Conservation (phyloP, 202 grass and related monocot genomes). For the Brachypodium distachyon region DNA sequence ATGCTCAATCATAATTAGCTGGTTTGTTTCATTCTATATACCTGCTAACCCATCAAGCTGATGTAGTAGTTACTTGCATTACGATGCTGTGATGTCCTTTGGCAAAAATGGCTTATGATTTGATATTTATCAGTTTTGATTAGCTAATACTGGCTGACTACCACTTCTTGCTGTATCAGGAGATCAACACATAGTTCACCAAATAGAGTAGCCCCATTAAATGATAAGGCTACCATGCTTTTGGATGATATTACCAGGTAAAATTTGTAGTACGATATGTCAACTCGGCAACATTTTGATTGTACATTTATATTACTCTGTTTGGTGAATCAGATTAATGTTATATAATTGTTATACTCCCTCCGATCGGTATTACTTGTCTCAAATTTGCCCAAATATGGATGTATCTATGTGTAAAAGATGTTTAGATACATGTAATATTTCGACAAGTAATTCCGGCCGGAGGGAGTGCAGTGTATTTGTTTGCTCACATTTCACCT, state of each 20-base stretch:
- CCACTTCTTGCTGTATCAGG: slow-evolving; percentile 16
- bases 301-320: neutral
- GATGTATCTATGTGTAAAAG: no score
- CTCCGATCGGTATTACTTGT: no score
- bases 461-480: no score
- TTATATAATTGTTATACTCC: neutral
- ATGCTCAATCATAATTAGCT: neutral
- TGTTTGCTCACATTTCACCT: neutral
- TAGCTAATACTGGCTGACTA: slow-evolving; percentile 11
- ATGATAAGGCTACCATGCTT: slow-evolving; percentile 51
- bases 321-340: neutral
- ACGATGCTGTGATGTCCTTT: neutral
- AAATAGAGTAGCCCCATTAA: slow-evolving; percentile 19
- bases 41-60: neutral
- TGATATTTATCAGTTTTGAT: slow-evolving; percentile 9
- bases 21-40: neutral
- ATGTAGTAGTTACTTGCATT: neutral
- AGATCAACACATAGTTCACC: slow-evolving; percentile 11
- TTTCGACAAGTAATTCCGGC: no score
- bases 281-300: neutral
- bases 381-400: no score
- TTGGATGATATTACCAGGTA: slow-evolving; percentile 65
- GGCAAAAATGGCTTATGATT: no score
- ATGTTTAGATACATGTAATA: no score
- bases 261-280: neutral